These are phyloP conservation scores for Lasiosphaeria hispida DNA, from an alignment of 495 filamentous ascomycete genomes.

Conservation along the genomic window DNA sequence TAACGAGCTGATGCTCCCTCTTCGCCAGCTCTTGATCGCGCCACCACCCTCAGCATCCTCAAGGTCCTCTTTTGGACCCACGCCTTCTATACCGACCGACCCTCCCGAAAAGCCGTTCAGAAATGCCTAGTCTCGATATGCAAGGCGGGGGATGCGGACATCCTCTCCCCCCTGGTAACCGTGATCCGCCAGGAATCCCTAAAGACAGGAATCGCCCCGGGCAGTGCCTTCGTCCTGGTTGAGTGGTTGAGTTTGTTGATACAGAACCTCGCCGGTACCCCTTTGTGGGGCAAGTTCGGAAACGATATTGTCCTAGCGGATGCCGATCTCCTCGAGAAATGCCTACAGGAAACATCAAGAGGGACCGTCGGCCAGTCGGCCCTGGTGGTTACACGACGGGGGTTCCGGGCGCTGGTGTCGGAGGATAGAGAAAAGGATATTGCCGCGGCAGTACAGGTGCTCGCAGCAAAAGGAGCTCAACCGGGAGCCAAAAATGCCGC, in stretches of 20 bases:
- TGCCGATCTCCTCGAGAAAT: constrained; percentile 73
- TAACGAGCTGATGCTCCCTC: neutral
- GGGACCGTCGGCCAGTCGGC: constrained; percentile 61
- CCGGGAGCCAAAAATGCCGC: constrained; percentile 66
- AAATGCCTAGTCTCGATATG: constrained; percentile 68
- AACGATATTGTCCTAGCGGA: constrained; percentile 58
- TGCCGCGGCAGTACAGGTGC: constrained; percentile 58
- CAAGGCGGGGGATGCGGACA: constrained; percentile 48
- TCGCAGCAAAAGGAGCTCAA: constrained; percentile 63
- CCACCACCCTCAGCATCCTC: constrained; percentile 47
- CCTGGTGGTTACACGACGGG: constrained; percentile 68
- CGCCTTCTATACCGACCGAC: constrained; percentile 79
- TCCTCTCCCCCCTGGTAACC: constrained; percentile 59
- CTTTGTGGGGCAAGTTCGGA: constrained; percentile 63
- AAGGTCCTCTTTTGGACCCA: constrained; percentile 79
- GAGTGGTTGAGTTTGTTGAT: constrained; percentile 83
- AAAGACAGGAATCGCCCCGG: constrained; percentile 71
- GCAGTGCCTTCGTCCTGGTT: constrained; percentile 81
- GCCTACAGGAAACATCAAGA: constrained; percentile 61
- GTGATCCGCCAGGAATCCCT: constrained; percentile 61
- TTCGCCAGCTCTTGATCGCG: constrained; percentile 40
- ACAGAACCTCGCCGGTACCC: constrained; percentile 53
- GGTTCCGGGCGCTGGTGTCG: constrained; percentile 66
- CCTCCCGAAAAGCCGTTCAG: constrained; percentile 77
- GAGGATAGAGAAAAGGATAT: constrained; percentile 58